phyloP scores from a whole-genome alignment of 331 rosid genomes.

The Malus hybrid region DNA sequence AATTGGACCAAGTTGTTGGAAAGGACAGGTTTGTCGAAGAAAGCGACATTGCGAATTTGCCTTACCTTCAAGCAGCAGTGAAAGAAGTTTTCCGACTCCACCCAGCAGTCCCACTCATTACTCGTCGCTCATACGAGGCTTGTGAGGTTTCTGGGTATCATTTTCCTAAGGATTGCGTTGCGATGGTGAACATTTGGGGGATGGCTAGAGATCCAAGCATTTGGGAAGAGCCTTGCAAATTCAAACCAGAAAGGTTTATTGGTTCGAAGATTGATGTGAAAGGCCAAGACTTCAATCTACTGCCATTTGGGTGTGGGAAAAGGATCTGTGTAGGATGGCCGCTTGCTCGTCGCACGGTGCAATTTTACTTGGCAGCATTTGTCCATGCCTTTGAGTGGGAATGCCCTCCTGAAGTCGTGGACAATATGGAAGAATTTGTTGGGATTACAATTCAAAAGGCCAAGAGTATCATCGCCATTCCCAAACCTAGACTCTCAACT shows the following conservation, averaged over 20 bases:
- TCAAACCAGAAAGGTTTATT: background rate
- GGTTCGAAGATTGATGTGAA: background rate
- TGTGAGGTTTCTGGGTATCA: background rate
- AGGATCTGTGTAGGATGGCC: background rate
- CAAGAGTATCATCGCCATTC: background rate
- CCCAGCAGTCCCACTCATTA: background rate
- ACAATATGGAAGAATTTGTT: background rate
- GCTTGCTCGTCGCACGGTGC: background rate
- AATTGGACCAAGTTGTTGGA: background rate
- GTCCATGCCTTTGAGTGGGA: background rate
- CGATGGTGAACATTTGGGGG: background rate
- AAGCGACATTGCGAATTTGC: background rate
- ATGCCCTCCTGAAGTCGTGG: background rate
- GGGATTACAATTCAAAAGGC: background rate
- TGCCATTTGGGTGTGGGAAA: background rate
- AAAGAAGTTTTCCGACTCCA: conserved; percentile 3
- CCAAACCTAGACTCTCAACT: background rate
- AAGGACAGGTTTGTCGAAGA: background rate
- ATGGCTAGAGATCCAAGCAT: background rate
- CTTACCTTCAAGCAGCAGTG: background rate
- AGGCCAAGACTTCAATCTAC: background rate
- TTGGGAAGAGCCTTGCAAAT: background rate
- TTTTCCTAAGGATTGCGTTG: background rate
- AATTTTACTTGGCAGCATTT: background rate
- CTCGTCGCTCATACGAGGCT: background rate